These are phyloP conservation scores for Boletus vinaceobasis DNA, from an alignment of 768 basidiomycete genomes.

Conservation along the genomic window DNA sequence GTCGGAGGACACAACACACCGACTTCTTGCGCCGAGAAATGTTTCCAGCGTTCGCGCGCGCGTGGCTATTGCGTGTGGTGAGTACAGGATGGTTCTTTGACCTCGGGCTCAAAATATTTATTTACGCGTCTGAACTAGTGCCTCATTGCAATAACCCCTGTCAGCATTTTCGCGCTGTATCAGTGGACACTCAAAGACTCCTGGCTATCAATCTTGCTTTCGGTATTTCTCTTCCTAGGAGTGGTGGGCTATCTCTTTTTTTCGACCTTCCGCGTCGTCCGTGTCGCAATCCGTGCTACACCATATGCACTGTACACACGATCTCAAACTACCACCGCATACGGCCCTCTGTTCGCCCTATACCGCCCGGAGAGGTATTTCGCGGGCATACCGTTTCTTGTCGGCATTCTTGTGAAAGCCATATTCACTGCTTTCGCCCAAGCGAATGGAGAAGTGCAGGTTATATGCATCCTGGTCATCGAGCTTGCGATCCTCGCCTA, in stretches of 20 bases:
- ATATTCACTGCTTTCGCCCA: slow-evolving; percentile 69
- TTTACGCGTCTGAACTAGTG: slow-evolving; percentile 37
- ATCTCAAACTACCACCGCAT: slow-evolving; percentile 35
- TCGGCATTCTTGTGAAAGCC: slow-evolving; percentile 62
- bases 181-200: slow-evolving; percentile 93
- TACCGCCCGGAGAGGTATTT: slow-evolving; percentile 67
- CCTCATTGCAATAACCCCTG: slow-evolving; percentile 63
- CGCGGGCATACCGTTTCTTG: slow-evolving; percentile 57
- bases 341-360: slow-evolving; percentile 62
- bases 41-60: slow-evolving; percentile 47
- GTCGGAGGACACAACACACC: slow-evolving; percentile 19
- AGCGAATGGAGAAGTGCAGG: slow-evolving; percentile 59
- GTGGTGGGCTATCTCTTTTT: slow-evolving; percentile 48
- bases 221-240: slow-evolving; percentile 61
- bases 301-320: slow-evolving; percentile 39
- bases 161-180: slow-evolving; percentile 76
- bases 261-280: slow-evolving; percentile 47
- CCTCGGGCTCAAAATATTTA: neutral
- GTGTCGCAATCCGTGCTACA: slow-evolving; percentile 40
- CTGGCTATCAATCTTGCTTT: slow-evolving; percentile 78
- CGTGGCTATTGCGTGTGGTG: slow-evolving; percentile 69
- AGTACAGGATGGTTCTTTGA: slow-evolving; percentile 25
- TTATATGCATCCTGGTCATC: slow-evolving; percentile 61
- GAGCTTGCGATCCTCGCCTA: slow-evolving; percentile 59
- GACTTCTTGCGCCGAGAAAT: slow-evolving; percentile 20